Base-by-base conservation (phyloP, 192 early-diverging fungal genomes). In the Backusella circina region DNA sequence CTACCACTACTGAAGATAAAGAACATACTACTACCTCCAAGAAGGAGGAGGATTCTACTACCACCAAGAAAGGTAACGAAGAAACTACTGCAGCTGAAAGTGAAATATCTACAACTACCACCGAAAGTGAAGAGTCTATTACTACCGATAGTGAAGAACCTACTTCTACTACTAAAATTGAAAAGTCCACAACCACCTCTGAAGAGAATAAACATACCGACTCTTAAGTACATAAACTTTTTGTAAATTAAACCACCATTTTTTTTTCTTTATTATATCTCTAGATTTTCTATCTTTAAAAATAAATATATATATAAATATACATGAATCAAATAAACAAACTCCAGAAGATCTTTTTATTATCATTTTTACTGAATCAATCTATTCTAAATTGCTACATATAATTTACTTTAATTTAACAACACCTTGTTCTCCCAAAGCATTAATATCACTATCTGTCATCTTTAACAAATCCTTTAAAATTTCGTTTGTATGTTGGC, bases 401-500 rank as follows among this genome's bases (percentile, higher is more conserved):
- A 35, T 26, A 12, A 35, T 51, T 38, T 67, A 67, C 50, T 70
- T 73, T 61, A 44, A 38, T 70, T 70, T 74, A 28, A 64, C 75
- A 28, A 82, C 66, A 36, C 74, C 79, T 57, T 74, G 47, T 2
- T 67, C 44, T 54, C 79, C 82, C 9, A 86, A 65, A 33, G 71
- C 33, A 54, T 77, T 65, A 39, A 87, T 73, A 18, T 80, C 57
- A 35, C 65, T 18, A 16, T 32, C 50, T 8, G 33, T 47, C 18
- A 87, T 50, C n/a, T 78, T 83, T 12, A 87, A 73, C 6, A 82
- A 36, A 35, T 61, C 44, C 0, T 35, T 23, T 33, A 87, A 74
- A 12, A 87, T 67, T 37, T 85, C 77, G 3, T 61, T 35, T 7
- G 80, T 87, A 73, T 87, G 86, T 35, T 74, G 51, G 0, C 86